Conservation (phyloP, 2,329 filamentous ascomycete genomes). For the Phaeosphaeria sp. region DNA sequence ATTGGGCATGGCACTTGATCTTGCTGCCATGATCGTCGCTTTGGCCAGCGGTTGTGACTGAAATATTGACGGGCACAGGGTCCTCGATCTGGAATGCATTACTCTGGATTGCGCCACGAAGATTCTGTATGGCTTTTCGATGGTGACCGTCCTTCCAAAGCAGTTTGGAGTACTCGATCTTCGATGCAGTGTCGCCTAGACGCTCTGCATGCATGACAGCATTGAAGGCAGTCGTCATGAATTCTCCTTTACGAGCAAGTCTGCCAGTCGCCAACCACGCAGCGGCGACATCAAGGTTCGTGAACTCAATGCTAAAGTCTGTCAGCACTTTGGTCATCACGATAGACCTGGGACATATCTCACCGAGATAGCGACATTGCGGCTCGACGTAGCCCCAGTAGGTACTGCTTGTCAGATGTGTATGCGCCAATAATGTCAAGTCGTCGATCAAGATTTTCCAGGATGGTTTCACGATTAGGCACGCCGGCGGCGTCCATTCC, state of each 20-base stretch:
- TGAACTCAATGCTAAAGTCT: slow-evolving; percentile 60
- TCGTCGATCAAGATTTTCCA: slow-evolving; percentile 72
- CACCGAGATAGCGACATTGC: slow-evolving; percentile 81
- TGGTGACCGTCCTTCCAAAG: slow-evolving; percentile 94
- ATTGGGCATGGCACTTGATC: slow-evolving; percentile 77
- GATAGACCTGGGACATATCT: slow-evolving; percentile 32
- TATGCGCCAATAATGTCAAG: slow-evolving; percentile 90
- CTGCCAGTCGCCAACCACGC: slow-evolving; percentile 86
- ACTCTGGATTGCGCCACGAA: slow-evolving; percentile 83
- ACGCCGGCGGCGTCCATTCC: slow-evolving; percentile 44
- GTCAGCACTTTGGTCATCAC: slow-evolving; percentile 11
- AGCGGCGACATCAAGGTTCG: slow-evolving; percentile 76
- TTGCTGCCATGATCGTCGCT: slow-evolving; percentile 58
- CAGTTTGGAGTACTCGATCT: slow-evolving; percentile 91
- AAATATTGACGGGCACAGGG: slow-evolving; percentile 41
- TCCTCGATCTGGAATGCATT: slow-evolving; percentile 71
- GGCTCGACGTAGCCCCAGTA: slow-evolving; percentile 84
- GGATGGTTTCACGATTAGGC: slow-evolving; percentile 43
- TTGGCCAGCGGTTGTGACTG: slow-evolving; percentile 48
- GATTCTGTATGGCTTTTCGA: slow-evolving; percentile 89
- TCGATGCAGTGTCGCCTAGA: slow-evolving; percentile 83
- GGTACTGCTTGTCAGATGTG: slow-evolving; percentile 89
- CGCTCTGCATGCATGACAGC: slow-evolving; percentile 88
- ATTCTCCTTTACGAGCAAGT: slow-evolving; percentile 83
- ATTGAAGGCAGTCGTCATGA: slow-evolving; percentile 87